phyloP scores from a whole-genome alignment of 2,329 filamentous ascomycete species.

The Diaporthe caulivora region DNA sequence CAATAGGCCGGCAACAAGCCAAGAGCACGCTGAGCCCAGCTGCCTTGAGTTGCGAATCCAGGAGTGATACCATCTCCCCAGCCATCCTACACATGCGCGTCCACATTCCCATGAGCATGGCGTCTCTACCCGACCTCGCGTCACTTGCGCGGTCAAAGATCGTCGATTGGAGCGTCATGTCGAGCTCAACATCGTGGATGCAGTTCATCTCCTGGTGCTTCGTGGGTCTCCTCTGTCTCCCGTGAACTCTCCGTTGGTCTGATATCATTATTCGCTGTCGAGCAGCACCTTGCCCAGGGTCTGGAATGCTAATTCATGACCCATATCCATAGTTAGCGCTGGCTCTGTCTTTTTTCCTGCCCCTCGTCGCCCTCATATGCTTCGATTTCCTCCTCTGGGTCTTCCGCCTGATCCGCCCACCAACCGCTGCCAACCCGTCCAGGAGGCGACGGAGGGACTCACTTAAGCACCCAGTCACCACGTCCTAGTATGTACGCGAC shows the following conservation, averaged over 20 bases:
- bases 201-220: constrained; percentile 46
- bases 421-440: constrained; percentile 30
- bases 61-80: background rate
- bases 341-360: constrained; percentile 60
- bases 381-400: constrained; percentile 67
- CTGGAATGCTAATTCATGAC: background rate
- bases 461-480: constrained; percentile 40
- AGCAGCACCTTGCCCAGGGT: background rate
- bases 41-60: background rate
- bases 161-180: constrained; percentile 40
- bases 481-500: constrained; percentile 34
- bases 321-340: constrained; percentile 53
- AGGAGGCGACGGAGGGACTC: constrained; percentile 42
- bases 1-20: background rate
- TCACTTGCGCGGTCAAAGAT: constrained; percentile 40
- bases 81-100: constrained; percentile 25
- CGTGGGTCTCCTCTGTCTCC: constrained; percentile 39
- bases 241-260: background rate
- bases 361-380: constrained; percentile 60
- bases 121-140: constrained; percentile 36
- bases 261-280: background rate
- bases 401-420: constrained; percentile 57
- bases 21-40: background rate
- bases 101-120: constrained; percentile 30
- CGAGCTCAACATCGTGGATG: constrained; percentile 41